phyloP scores from a whole-genome alignment of 2,329 filamentous ascomycete genomes.

The Colletotrichum godetiae region DNA sequence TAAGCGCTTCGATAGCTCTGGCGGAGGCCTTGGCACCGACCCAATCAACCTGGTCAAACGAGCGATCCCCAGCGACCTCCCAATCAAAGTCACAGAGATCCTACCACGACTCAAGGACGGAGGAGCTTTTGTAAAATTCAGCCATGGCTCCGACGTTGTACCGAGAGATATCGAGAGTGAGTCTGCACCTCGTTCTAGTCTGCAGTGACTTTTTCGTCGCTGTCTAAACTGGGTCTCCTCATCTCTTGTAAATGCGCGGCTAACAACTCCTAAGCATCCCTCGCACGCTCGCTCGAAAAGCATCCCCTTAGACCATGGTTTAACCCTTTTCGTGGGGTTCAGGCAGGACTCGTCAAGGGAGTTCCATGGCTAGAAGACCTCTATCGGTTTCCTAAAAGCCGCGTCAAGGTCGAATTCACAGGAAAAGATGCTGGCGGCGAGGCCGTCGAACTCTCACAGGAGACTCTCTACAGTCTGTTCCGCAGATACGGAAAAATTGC shows the following conservation, averaged over 20 bases:
- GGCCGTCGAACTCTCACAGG: constrained; percentile 84
- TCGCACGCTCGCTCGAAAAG: constrained; percentile 72
- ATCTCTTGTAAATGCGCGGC: not conserved
- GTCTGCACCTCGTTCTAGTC: not conserved
- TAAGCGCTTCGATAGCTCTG: constrained; percentile 61
- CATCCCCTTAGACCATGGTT: constrained; percentile 89
- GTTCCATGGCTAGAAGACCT: constrained; percentile 95
- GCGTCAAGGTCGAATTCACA: constrained; percentile 87
- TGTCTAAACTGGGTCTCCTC: too few species aligned
- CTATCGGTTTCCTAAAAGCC: constrained; percentile 80
- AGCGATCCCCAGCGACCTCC: constrained; percentile 71
- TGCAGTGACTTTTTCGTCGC: not conserved
- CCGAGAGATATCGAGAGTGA: constrained; percentile 56
- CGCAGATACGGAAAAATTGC: constrained; percentile 90
- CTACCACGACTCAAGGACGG: constrained; percentile 90
- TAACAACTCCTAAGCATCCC: constrained; percentile 50
- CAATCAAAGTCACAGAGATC: constrained; percentile 82
- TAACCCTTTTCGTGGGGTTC: constrained; percentile 80
- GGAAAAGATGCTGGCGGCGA: constrained; percentile 76
- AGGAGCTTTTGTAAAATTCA: constrained; percentile 91
- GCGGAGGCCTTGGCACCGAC: constrained; percentile 58
- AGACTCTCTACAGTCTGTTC: constrained; percentile 88
- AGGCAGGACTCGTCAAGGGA: constrained; percentile 80
- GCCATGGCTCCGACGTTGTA: constrained; percentile 55
- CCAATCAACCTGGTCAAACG: constrained; percentile 66